Evolutionary conservation across 176 grass and related monocot species (phyloP), one percentile per base, ranked within the genome.

Genomic region (Sorghum bicolor): DNA sequence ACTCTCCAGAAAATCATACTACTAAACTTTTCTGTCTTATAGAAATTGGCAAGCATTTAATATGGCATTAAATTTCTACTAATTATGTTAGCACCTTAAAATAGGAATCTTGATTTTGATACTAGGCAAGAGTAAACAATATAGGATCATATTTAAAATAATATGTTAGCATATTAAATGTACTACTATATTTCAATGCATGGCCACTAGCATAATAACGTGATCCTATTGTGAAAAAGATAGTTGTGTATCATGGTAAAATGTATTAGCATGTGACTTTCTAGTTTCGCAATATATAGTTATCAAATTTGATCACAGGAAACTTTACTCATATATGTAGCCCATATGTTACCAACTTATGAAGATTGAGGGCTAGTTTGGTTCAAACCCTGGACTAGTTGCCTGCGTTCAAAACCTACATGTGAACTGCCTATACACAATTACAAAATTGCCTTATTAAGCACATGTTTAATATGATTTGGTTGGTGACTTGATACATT

Each of bases 1-100:
- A 71, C 14, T 75, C 33, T 75, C 17, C 5, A 24, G 0, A 69
- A 47, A 38, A 61, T 64, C 57, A 30, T 70, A 33, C 48, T 50
- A 40, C 37, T 41, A 22, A 80, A 20, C 26, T 20, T 6, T 4
- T 1, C 6, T 15, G 25, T 81, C 28, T 14, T 76, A 26, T 26
- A 61, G n/a, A 26, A 61, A 61, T 89, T 70, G 58, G 63, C 30
- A 85, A 69, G 6, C 9, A 69, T 76, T 89, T 52, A 85, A 20
- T 37, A 30, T 41, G 0, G 12, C 8, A 70, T 62, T 89, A 62
- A 50, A 5, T 70, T 30, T 2, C 4, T 84, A 0, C 76, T n/a
- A 40, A 22, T 45, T 68, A 24, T 70, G 16, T 39, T 38, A 24
- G 24, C 16, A 70, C 60, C 13, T 40, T 83, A 58, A 50, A 39